These are phyloP conservation scores for Geotrichum klebahnii DNA, from an alignment of 1,139 yeast genomes.

Conservation along the genomic window DNA sequence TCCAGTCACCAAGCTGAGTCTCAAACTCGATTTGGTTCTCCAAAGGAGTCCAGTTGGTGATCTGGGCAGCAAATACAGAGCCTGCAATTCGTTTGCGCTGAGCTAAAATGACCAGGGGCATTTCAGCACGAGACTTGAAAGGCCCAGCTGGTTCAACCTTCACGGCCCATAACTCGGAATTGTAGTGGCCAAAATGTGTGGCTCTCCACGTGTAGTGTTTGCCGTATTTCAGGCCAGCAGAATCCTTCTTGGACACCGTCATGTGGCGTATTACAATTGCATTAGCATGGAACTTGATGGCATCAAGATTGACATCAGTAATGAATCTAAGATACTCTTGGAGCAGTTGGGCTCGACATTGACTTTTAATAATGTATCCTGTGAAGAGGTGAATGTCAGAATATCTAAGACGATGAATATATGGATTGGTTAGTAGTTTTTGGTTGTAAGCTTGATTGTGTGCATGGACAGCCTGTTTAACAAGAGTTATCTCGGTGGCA, in stretches of 20 bases:
- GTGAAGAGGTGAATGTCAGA: conserved; percentile 16
- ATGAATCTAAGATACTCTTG: not conserved
- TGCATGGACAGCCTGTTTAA: conserved; percentile 33
- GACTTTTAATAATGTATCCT: conserved; percentile 15
- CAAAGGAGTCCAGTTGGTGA: conserved; percentile 23
- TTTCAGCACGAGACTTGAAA: conserved; percentile 13
- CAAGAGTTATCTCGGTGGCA: conserved; percentile 33
- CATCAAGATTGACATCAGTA: conserved; percentile 2
- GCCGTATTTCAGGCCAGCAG: conserved; percentile 8
- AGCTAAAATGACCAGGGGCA: conserved; percentile 23
- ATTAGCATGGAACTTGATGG: conserved; percentile 16
- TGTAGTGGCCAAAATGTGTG: conserved; percentile 31
- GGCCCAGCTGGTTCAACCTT: conserved; percentile 27
- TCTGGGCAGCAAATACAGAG: conserved; percentile 18
- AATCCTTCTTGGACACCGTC: conserved; percentile 11
- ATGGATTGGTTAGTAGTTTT: not conserved
- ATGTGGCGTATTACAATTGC: conserved; percentile 16
- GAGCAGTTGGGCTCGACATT: conserved; percentile 13
- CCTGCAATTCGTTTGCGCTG: conserved; percentile 21
- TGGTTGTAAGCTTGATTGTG: conserved; percentile 34
- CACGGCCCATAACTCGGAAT: conserved; percentile 31
- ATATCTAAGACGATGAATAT: conserved; percentile 1
- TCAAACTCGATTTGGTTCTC: conserved; percentile 7
- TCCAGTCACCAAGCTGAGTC: conserved; percentile 21
- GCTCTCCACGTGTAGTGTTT: conserved; percentile 29